A percentile compares a stretch with the other conserved stretches of the same genome.
These are phyloP conservation scores for Moesziomyces parantarcticus DNA, from an alignment of 1,284 basidiomycete genomes.

Conservation along the genomic window DNA sequence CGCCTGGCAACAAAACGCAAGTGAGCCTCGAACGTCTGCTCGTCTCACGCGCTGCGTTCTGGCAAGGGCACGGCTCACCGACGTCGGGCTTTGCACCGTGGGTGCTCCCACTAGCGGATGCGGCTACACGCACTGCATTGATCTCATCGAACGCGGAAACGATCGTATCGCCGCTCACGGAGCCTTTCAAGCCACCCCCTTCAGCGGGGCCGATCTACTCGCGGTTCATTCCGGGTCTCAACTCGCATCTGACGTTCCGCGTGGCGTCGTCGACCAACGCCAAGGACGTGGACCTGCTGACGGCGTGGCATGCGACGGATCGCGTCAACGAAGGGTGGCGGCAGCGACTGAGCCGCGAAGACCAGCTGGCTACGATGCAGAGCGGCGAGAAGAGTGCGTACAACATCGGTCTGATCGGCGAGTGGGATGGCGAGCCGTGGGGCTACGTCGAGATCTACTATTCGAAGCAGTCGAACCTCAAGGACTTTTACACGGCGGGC, in stretches of 20 bases:
- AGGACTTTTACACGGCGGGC: constrained; percentile 43
- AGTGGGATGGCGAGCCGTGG: constrained; percentile 64
- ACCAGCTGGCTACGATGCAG: constrained; percentile 52
- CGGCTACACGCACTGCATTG: constrained; percentile 16
- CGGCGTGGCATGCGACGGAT: constrained; percentile 60
- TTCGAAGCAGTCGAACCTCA: constrained; percentile 48
- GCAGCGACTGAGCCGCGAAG: constrained; percentile 50
- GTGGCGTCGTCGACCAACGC: constrained; percentile 42
- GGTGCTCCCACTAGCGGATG: constrained; percentile 32
- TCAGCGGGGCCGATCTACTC: constrained; percentile 49
- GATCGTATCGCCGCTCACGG: constrained; percentile 12
- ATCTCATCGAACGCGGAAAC: constrained; percentile 27
- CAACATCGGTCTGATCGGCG: constrained; percentile 56
- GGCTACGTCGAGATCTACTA: constrained; percentile 66
- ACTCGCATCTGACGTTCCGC: constrained; percentile 59
- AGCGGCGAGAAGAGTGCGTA: constrained; percentile 34
- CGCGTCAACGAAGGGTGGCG: constrained; percentile 64
- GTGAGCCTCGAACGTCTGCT: constrained; percentile 24
- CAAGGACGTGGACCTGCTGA: constrained; percentile 54
- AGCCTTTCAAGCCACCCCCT: constrained; percentile 20
- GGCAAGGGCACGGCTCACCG: constrained; percentile 53
- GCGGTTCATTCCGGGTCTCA: constrained; percentile 56
- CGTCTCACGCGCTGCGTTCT: constrained; percentile 55
- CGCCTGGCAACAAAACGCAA: constrained; percentile 13
- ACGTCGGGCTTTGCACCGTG: constrained; percentile 34